Evolutionary conservation across 2,329 filamentous ascomycete species (phyloP).

Genomic region (Stachybotrys chartarum): DNA sequence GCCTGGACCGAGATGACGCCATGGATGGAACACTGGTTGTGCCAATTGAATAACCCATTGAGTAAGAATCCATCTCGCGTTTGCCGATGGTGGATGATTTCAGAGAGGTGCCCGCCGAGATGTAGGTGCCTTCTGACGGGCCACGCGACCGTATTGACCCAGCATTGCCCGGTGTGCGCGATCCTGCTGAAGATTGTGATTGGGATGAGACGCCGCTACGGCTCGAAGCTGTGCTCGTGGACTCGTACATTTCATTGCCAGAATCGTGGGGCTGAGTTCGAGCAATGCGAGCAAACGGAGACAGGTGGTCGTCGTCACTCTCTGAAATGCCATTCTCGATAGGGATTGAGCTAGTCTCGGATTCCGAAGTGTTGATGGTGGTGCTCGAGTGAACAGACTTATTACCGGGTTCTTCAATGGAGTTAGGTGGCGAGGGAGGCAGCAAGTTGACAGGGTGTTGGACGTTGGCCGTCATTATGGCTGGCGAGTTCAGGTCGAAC

Average conservation of each 20-base stretch:
- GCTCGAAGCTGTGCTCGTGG: constrained; percentile 60
- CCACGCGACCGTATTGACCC: constrained; percentile 46
- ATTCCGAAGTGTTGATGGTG: constrained; percentile 43
- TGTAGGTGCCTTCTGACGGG: constrained; percentile 58
- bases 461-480: constrained; percentile 75
- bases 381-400: constrained; percentile 38
- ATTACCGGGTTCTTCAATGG: constrained; percentile 62
- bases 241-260: constrained; percentile 55
- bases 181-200: constrained; percentile 47
- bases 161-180: constrained; percentile 42
- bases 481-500: constrained; percentile 82
- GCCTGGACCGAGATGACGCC: constrained; percentile 36
- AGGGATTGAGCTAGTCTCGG: constrained; percentile 46
- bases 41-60: constrained; percentile 33
- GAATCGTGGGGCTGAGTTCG: constrained; percentile 57
- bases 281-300: constrained; percentile 68
- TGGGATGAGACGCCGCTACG: constrained; percentile 54
- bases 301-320: constrained; percentile 71
- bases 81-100: constrained; percentile 24
- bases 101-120: constrained; percentile 55
- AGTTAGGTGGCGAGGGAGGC: constrained; percentile 76
- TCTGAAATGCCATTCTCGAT: constrained; percentile 57
- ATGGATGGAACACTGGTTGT: constrained; percentile 33
- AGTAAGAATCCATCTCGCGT: constrained; percentile 45
- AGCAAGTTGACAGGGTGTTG: constrained; percentile 76